Conservation (phyloP, 805 yeast genomes). For the Candida quercuum region DNA sequence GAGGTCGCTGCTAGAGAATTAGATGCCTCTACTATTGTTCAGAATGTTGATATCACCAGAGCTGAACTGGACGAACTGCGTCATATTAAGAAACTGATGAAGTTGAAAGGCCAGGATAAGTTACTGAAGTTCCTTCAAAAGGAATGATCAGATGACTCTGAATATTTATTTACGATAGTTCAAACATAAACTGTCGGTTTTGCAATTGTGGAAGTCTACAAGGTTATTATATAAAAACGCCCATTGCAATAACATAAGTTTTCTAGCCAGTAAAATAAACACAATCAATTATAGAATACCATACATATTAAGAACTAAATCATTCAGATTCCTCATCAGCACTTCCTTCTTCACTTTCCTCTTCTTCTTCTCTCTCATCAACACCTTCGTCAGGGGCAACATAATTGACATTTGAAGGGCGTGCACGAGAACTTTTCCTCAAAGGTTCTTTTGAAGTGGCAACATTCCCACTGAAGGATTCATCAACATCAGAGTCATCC, state of each 20-base stretch:
- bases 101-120: slow-evolving; percentile 63
- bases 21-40: slow-evolving; percentile 11
- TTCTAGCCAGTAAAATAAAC: too few species aligned
- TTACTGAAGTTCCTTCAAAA: slow-evolving; percentile 50
- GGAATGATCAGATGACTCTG: too few species aligned
- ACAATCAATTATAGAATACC: too few species aligned
- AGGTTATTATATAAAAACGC: too few species aligned
- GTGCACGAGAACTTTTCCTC: slow-evolving; percentile 41
- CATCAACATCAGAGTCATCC: slow-evolving; percentile 19
- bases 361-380: slow-evolving; percentile 6
- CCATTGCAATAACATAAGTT: too few species aligned
- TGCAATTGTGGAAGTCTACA: too few species aligned
- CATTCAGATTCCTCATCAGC: not conserved
- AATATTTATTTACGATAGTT: too few species aligned
- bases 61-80: slow-evolving; percentile 47
- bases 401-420: slow-evolving; percentile 33
- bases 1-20: slow-evolving; percentile 30
- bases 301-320: not conserved
- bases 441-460: slow-evolving; percentile 20
- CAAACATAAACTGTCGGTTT: too few species aligned
- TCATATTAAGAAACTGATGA: slow-evolving; percentile 55
- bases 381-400: slow-evolving; percentile 17
- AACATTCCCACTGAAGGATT: not conserved
- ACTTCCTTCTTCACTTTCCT: slow-evolving; percentile 3
- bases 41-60: slow-evolving; percentile 11